Evolutionary conservation across 164 flowering plant species (phyloP).

Genomic region (Nymphaea thermarum): DNA sequence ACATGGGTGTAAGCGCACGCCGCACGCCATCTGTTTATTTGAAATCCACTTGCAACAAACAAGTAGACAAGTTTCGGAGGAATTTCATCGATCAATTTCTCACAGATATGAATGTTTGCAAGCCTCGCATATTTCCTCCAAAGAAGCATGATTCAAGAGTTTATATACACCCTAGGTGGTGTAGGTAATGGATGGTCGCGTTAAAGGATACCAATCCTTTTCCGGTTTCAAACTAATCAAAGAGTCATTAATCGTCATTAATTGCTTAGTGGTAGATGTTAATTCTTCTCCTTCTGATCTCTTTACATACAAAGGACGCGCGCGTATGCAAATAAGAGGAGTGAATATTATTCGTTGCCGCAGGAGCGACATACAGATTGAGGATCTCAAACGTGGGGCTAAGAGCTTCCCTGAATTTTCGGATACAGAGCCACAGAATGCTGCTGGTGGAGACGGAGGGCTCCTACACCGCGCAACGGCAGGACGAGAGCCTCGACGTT

Average conservation of each 20-base stretch:
- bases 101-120: no score
- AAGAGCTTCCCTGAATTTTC: constrained; percentile 25
- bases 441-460: constrained; percentile 33
- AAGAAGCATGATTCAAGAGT: no score
- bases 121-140: no score
- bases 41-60: not conserved
- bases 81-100: no score
- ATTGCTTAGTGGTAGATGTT: not conserved
- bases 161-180: not conserved
- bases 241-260: not conserved
- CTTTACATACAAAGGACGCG: no score
- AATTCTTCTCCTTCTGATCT: not conserved
- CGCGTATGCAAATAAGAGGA: no score
- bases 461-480: constrained; percentile 19
- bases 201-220: not conserved
- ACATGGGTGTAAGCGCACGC: not conserved
- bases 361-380: constrained; percentile 28
- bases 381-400: constrained; percentile 39
- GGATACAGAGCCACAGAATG: constrained; percentile 29
- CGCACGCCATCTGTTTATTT: not conserved
- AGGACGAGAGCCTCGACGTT: constrained; percentile 20
- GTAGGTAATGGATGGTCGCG: not conserved
- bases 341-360: not conserved
- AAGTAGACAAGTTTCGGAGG: not conserved
- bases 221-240: not conserved